Percentiles rank a stretch among this genome's conserved stretches.
Evolutionary conservation across 1,139 yeast genomes (phyloP).

Genomic region (Hansenula lynferdii): DNA sequence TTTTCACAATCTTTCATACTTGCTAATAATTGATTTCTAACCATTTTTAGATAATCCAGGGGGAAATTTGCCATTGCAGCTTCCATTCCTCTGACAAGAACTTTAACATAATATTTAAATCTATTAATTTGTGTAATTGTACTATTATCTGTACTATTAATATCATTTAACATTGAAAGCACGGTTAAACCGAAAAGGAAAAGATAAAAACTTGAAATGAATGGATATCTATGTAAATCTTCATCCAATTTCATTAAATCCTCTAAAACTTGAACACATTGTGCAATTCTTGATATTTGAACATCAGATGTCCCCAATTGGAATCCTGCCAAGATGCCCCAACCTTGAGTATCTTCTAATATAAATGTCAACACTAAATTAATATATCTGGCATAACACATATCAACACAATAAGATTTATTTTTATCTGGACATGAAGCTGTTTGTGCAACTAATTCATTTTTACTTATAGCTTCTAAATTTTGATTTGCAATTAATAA

Average conservation of each 20-base stretch:
- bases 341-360: constrained; percentile 9
- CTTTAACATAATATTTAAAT: constrained; percentile 19
- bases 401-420: constrained; percentile 7
- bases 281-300: constrained; percentile 10
- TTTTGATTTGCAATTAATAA: constrained; percentile 2
- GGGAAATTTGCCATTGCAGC: constrained; percentile 20
- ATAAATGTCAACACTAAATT: constrained; percentile 14
- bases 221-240: constrained; percentile 20
- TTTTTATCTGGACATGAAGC: not conserved
- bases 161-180: constrained; percentile 17
- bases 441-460: constrained; percentile 2
- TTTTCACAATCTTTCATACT: constrained; percentile 25
- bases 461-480: constrained; percentile 4
- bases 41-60: constrained; percentile 18
- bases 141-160: constrained; percentile 12
- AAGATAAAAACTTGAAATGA: constrained; percentile 17
- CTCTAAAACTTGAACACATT: constrained; percentile 17
- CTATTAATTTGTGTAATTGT: constrained; percentile 16
- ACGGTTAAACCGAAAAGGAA: constrained; percentile 21
- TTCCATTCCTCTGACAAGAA: constrained; percentile 21
- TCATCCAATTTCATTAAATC: constrained; percentile 17
- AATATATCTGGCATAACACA: constrained; percentile 17
- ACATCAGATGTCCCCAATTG: constrained; percentile 10
- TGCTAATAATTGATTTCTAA: constrained; percentile 19
- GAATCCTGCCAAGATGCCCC: constrained; percentile 10